Evolutionary conservation across 495 filamentous ascomycete genomes (phyloP).

Genomic region (Neurospora sublineolata): DNA sequence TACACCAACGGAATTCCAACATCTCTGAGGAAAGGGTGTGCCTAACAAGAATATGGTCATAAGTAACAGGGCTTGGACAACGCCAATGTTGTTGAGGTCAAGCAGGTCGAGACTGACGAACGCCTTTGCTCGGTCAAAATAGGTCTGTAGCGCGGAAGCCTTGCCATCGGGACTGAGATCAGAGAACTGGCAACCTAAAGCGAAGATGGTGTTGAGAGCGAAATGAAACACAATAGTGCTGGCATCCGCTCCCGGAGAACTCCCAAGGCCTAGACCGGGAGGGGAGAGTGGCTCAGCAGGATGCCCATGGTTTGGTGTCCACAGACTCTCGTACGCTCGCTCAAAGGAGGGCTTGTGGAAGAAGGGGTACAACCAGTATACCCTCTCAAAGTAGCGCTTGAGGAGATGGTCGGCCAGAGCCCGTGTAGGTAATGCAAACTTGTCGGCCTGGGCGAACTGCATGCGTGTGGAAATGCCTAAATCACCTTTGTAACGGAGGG

Average conservation of each 20-base stretch:
- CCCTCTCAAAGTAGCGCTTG: slow-evolving; percentile 28
- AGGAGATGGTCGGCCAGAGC: slow-evolving; percentile 35
- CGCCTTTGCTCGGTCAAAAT: slow-evolving; percentile 34
- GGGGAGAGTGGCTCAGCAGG: neutral
- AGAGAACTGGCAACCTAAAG: slow-evolving; percentile 33
- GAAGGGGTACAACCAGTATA: slow-evolving; percentile 35
- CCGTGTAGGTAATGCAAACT: slow-evolving; percentile 28
- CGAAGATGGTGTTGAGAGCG: slow-evolving; percentile 36
- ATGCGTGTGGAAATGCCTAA: neutral
- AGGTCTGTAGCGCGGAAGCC: slow-evolving; percentile 26
- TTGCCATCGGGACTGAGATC: slow-evolving; percentile 28
- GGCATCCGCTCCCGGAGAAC: slow-evolving; percentile 26
- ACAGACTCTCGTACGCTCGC: slow-evolving; percentile 32
- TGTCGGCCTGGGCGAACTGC: slow-evolving; percentile 5
- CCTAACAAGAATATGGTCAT: slow-evolving; percentile 34
- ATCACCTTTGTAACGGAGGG: neutral
- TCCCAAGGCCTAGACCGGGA: slow-evolving; percentile 28
- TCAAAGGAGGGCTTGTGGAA: slow-evolving; percentile 35
- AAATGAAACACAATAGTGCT: slow-evolving; percentile 33
- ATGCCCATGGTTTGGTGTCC: slow-evolving; percentile 20
- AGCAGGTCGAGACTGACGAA: slow-evolving; percentile 36
- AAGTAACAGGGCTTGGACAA: slow-evolving; percentile 37
- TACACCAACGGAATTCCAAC: slow-evolving; percentile 38
- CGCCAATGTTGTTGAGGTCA: slow-evolving; percentile 31
- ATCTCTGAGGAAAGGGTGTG: slow-evolving; percentile 33